These are phyloP conservation scores for Botryotinia narcissicola DNA, from an alignment of 2,329 filamentous ascomycete species.

Conservation along the genomic window DNA sequence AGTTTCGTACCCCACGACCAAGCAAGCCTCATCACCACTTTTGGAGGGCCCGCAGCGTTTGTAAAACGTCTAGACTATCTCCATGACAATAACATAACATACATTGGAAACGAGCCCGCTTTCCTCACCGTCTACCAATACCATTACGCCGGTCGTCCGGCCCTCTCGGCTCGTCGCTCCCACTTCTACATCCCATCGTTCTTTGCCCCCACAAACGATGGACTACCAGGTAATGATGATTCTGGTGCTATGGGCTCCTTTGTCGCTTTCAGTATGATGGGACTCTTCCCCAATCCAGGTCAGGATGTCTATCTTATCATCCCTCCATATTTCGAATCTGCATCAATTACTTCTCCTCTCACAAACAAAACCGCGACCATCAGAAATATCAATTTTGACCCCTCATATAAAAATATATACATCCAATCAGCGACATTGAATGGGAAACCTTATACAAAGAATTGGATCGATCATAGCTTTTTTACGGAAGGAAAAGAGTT, in stretches of 20 bases:
- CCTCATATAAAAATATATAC: conserved; percentile 55
- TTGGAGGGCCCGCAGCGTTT: conserved; percentile 59
- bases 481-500: conserved; percentile 63
- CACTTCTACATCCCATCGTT: conserved; percentile 64
- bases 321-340: conserved; percentile 62
- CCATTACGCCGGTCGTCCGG: conserved; percentile 62
- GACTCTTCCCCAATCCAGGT: conserved; percentile 65
- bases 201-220: conserved; percentile 58
- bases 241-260: conserved; percentile 57
- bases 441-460: conserved; percentile 59
- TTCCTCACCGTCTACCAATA: conserved; percentile 67
- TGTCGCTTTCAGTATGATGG: conserved; percentile 36
- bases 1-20: conserved; percentile 50
- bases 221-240: conserved; percentile 70
- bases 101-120: conserved; percentile 64
- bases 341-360: conserved; percentile 55
- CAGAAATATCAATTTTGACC: conserved; percentile 60
- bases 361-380: conserved; percentile 61
- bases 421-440: conserved; percentile 64
- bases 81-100: conserved; percentile 60
- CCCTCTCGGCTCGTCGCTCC: conserved; percentile 48
- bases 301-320: conserved; percentile 70
- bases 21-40: conserved; percentile 53
- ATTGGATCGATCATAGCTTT: conserved; percentile 68
- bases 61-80: conserved; percentile 61